Evolutionary conservation across 495 filamentous ascomycete genomes (phyloP), one percentile per base, ranked within the genome.

Genomic region (Lindgomyces ingoldianus): DNA sequence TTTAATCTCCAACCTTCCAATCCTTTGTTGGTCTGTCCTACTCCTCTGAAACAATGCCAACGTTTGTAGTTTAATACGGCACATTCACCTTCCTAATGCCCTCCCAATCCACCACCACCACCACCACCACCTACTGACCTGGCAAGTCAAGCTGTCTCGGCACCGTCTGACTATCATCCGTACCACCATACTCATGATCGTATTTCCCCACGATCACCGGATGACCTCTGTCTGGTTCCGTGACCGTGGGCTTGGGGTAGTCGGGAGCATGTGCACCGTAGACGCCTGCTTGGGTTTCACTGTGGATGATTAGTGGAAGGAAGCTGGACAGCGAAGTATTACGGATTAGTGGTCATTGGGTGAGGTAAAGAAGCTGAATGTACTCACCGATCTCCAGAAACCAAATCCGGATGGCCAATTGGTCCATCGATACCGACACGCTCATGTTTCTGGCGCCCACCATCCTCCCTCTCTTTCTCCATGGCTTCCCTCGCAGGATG

Each of bases 131-230:
- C 21, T n/a, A 8, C 25, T 18, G 21, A 26, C 51, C 46, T 11
- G 26, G 18, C 22, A 6, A 12, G 52, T 61, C 12, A 50, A 71
- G 57, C 24, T 58, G 59, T 9, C 65, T 57, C n/a, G 19, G 36
- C 14, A 72, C 61, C 8, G 30, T 57, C 0, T 46, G 4, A 18
- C 60, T 63, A 1, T 55, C 71, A 68, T 73, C 73, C 0, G 65
- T 70, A 16, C 73, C 73, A 33, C 73, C 72, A 11, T 48, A 8
- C 12, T 70, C 70, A 46, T 64, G 57, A 14, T 72, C 70, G 44
- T 71, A 69, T 47, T 71, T 70, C 27, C 57, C 65, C 1, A 71
- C 68, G 58, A 74, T 70, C 70, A 74, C 73, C 29, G 72, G 72
- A 4, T 71, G 65, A 0, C 73, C 73, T 4, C 72, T 75, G 27